A percentile compares a stretch with the other conserved stretches of the same genome.
Conservation (phyloP, 495 filamentous ascomycete species). For the Aspergillus asperescens region DNA sequence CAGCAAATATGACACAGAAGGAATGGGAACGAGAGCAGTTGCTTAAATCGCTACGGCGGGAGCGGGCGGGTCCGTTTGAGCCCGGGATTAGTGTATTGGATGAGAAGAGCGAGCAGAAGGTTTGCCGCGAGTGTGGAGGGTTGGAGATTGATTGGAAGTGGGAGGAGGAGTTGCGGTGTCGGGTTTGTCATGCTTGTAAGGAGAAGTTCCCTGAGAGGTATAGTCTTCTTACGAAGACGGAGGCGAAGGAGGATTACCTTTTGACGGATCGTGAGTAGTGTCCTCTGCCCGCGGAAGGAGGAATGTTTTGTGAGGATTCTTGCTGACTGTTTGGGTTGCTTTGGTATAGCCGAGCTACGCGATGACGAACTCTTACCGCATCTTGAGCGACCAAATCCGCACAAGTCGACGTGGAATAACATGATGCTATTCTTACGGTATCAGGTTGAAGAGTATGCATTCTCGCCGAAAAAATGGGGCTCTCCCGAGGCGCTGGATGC, state of each 20-base stretch:
- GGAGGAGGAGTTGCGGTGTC: slow-evolving; percentile 71
- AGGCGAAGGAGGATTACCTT: slow-evolving; percentile 90
- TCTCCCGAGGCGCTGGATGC: slow-evolving; percentile 76
- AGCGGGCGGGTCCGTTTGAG: slow-evolving; percentile 78
- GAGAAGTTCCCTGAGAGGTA: slow-evolving; percentile 89
- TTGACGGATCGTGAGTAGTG: slow-evolving; percentile 80
- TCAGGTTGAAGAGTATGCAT: slow-evolving; percentile 90
- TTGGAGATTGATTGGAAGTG: slow-evolving; percentile 93
- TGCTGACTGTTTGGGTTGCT: not conserved
- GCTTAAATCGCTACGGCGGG: slow-evolving; percentile 58
- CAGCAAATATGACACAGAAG: slow-evolving; percentile 79
- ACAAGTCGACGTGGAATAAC: slow-evolving; percentile 92
- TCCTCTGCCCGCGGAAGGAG: too few relatives aligned
- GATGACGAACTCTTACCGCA: slow-evolving; percentile 84
- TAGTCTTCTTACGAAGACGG: slow-evolving; percentile 90
- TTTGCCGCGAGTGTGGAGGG: slow-evolving; percentile 74
- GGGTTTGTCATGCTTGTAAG: slow-evolving; percentile 73
- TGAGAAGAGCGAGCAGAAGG: slow-evolving; percentile 57
- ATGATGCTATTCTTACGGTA: slow-evolving; percentile 96
- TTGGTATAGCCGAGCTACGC: slow-evolving; percentile 63
- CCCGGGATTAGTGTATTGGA: slow-evolving; percentile 71
- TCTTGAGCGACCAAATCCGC: slow-evolving; percentile 84
- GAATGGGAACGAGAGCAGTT: slow-evolving; percentile 88
- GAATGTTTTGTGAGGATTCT: not conserved
- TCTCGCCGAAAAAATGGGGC: slow-evolving; percentile 79